Conservation (phyloP, 495 filamentous ascomycete genomes). For the Podospora conica region DNA sequence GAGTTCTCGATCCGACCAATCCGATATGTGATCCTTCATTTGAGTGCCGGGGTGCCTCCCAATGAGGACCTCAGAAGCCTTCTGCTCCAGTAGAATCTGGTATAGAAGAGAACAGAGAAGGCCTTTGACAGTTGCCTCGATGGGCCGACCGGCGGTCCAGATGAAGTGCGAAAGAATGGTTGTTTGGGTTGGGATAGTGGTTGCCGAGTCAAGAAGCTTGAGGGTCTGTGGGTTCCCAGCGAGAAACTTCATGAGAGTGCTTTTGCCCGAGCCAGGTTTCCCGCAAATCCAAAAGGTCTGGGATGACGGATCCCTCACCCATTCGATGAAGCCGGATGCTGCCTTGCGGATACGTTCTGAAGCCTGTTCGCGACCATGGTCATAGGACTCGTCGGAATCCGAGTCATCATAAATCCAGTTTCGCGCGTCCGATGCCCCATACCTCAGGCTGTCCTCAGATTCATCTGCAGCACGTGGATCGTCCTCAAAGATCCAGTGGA, state of each 20-base stretch:
- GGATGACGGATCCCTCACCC: not conserved
- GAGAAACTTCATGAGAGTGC: slow-evolving; percentile 15
- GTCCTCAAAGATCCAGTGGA: slow-evolving; percentile 4
- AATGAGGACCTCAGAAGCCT: not conserved
- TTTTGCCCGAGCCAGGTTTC: slow-evolving; percentile 16
- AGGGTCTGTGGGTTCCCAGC: not conserved
- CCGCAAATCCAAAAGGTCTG: slow-evolving; percentile 9
- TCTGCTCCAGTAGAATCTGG: not conserved
- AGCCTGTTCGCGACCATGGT: not conserved
- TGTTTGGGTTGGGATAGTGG: not conserved
- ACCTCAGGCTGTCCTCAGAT: not conserved
- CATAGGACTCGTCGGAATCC: too few relatives aligned
- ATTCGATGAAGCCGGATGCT: not conserved
- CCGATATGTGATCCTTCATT: not conserved
- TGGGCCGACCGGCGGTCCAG: slow-evolving; percentile 9
- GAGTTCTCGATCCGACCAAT: slow-evolving; percentile 3
- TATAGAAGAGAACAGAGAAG: slow-evolving; percentile 9
- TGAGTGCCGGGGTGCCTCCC: not conserved
- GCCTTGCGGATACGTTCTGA: not conserved
- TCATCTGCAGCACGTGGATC: too few relatives aligned
- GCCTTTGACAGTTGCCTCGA: slow-evolving; percentile 11
- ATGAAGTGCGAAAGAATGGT: slow-evolving; percentile 7
- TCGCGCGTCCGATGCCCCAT: not conserved
- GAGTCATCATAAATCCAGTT: too few relatives aligned
- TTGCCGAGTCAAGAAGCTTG: not conserved